Base-by-base conservation (phyloP, 73 alveolate species). In the Tetrahymena malaccensis region DNA sequence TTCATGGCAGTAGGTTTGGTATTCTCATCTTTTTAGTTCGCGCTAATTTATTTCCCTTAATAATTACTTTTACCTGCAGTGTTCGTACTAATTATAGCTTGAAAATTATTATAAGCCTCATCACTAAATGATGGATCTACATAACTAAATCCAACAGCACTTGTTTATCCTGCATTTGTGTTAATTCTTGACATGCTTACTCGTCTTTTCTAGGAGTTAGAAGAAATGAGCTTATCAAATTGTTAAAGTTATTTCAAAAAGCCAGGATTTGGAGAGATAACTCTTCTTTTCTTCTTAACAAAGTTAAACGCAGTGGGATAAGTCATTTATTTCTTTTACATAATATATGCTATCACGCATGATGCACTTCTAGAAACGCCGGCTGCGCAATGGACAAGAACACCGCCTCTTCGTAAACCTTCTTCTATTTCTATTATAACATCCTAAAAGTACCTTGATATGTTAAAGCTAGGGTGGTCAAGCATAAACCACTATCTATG, bases 291-390 rank as follows among this genome's bases (percentile, higher is more conserved):
- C 94, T 96, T 96, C 94, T 96, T 98, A 35, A 98, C 98, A 95
- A 96, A 98, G 31, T 96, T 93, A 33, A 98, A 94, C 83, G 99
- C 99, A 57, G 97, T 96, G 95, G 95, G 96, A 94, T 96, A 96
- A 3, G 98, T 96, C 96, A 97, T 96, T 43, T 98, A 98, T 96
- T 97, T 96, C 94, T 96, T 97, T 96, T 97, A 96, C 98, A 98
- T 98, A 58, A 98, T 56, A 96, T 98, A 98, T 13, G 99, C 98
- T 56, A 98, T 98, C 7, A 98, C 99, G 89, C 98, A 96, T 31
- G 99, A 95, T 25, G 99, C 97, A 84, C 99, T 97, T 95, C 99
- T 96, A 34, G 99, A 97, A 34, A 98, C 98, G 0, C 99, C 99
- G 44, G 98, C 98, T 57, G 97, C 98, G 44, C 99, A 98, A 96